A percentile compares a stretch with the other conserved stretches of the same genome.
phyloP scores from a whole-genome alignment of 192 early-diverging fungal species.

The Gryganskiella cystojenkinii region DNA sequence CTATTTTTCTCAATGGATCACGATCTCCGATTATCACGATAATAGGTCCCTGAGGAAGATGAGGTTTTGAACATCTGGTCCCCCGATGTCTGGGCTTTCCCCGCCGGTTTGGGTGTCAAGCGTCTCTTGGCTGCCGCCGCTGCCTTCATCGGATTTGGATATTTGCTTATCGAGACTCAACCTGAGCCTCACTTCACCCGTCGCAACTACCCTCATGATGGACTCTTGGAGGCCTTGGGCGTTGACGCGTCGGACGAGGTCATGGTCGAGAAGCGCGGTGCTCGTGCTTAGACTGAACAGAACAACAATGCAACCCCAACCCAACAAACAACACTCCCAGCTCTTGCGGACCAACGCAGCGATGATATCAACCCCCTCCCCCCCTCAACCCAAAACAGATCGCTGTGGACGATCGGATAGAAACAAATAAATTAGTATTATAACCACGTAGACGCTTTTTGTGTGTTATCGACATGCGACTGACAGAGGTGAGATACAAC shows the following conservation, averaged over 20 bases:
- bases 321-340: too few species aligned
- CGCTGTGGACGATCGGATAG: too few species aligned
- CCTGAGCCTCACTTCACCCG: constrained; percentile 69
- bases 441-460: too few species aligned
- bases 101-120: constrained; percentile 62
- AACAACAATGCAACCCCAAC: too few species aligned
- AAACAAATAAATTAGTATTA: too few species aligned
- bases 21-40: background rate
- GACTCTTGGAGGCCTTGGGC: constrained; percentile 74
- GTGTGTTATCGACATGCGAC: too few species aligned
- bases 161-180: constrained; percentile 61
- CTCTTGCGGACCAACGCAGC: too few species aligned
- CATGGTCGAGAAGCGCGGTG: constrained; percentile 52
- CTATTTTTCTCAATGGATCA: background rate
- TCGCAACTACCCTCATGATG: constrained; percentile 73
- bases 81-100: constrained; percentile 73
- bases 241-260: constrained; percentile 55
- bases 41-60: constrained; percentile 73
- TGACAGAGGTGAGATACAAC: too few species aligned
- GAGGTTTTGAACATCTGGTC: constrained; percentile 76
- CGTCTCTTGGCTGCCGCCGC: constrained; percentile 64
- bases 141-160: constrained; percentile 63
- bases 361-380: too few species aligned
- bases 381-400: too few species aligned
- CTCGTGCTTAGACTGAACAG: constrained; percentile 21